Evolutionary conservation across 169 alveolate genomes (phyloP), one percentile per base, ranked within the genome.

Genomic region (Plasmodium coatneyi): DNA sequence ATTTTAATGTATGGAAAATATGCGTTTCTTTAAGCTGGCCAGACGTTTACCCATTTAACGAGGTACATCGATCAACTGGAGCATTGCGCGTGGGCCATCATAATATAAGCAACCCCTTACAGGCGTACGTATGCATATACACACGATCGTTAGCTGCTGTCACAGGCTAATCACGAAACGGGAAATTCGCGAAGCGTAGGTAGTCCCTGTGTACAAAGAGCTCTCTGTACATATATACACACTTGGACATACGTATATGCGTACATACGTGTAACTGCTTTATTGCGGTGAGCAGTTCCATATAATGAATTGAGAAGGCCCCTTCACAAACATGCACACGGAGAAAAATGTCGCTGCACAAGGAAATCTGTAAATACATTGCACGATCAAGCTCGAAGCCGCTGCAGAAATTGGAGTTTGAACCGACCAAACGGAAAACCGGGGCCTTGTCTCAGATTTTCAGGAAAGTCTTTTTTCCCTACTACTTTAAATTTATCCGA

Each of bases 401-500:
- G n/a, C 19, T 76, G 22, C 79, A 74, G 16, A 86, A 46, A 78
- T 74, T 86, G 36, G 86, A 78, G 66, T 86, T 74, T 76, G 93
- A 74, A 52, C 86, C 93, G 25, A 74, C 84, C 36, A 86, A 74
- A 25, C 79, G 49, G 80, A 86, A 86, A 78, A 39, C 86, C 28
- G 43, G 84, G 39, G 46, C 34, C 78, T 30, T 80, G 52, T 71
- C 93, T 12, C 92, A 89, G 76, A 22, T 95, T 25, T 96, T 93
- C 71, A 89, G 71, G 22, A 92, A 96, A 16, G 82, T 87, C 28
- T 52, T 97, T 46, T 95, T 96, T 22, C 98, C 98, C n/a, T 93
- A 96, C 92, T 96, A 95, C 92, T 97, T 95, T 92, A 95, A 96
- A 43, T 95, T 91, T 86, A 82, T 97, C 71, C 74, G 97, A 43